A percentile compares a stretch with the other conserved stretches of the same genome.
These are phyloP conservation scores for Phytophthora colocasiae DNA, from an alignment of 352 stramenopile species.

Conservation along the genomic window DNA sequence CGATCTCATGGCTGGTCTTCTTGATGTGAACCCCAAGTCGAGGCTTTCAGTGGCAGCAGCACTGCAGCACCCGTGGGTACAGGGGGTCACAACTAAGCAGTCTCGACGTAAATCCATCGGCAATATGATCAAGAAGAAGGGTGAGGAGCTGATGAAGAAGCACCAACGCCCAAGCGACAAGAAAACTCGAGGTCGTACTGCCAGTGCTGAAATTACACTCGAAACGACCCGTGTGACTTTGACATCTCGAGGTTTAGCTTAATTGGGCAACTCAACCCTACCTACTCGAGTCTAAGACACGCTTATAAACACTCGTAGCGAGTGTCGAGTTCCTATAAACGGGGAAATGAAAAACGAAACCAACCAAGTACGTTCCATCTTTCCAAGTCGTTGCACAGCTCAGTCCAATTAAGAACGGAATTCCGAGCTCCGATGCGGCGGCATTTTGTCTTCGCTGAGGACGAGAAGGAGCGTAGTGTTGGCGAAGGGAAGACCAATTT, in stretches of 20 bases:
- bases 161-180: slow-evolving; percentile 26
- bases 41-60: slow-evolving; percentile 61
- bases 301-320: slow-evolving; percentile 23
- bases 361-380: slow-evolving; percentile 12
- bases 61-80: slow-evolving; percentile 65
- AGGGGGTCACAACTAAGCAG: slow-evolving; percentile 15
- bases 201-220: slow-evolving; percentile 66
- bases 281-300: slow-evolving; percentile 15
- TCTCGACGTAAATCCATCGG: slow-evolving; percentile 37
- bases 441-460: slow-evolving; percentile 68
- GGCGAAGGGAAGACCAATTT: slow-evolving; percentile 60
- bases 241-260: slow-evolving; percentile 29
- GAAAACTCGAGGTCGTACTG: slow-evolving; percentile 31
- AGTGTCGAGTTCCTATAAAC: slow-evolving; percentile 16
- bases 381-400: slow-evolving; percentile 29
- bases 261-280: slow-evolving; percentile 5
- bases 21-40: slow-evolving; percentile 52
- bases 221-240: slow-evolving; percentile 65
- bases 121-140: slow-evolving; percentile 37
- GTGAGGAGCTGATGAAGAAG: slow-evolving; percentile 40
- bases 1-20: slow-evolving; percentile 56
- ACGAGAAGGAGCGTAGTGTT: slow-evolving; percentile 70
- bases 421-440: slow-evolving; percentile 47
- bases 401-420: slow-evolving; percentile 13
- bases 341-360: slow-evolving; percentile 21